phyloP scores from a whole-genome alignment of 306 rosid species.

The Sesbania bispinosa region DNA sequence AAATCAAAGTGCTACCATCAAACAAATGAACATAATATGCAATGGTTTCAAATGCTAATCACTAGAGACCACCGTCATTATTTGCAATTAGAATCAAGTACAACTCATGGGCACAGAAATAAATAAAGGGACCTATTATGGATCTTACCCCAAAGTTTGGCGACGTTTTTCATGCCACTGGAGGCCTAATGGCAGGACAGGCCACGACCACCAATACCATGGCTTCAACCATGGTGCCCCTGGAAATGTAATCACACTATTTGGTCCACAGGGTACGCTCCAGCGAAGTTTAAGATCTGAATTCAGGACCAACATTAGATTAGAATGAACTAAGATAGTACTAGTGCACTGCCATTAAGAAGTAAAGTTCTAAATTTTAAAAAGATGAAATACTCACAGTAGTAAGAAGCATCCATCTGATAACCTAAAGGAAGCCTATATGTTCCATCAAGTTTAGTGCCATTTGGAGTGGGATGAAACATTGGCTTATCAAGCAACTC shows the following conservation, averaged over 20 bases:
- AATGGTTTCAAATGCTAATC: too few species aligned
- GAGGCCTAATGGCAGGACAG: constrained; percentile 86
- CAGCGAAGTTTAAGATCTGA: constrained; percentile 80
- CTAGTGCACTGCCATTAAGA: not conserved
- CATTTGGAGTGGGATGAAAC: constrained; percentile 71
- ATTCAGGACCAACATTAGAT: not conserved
- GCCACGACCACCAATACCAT: constrained; percentile 99
- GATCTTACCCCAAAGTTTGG: constrained; percentile 72
- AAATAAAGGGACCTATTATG: not conserved
- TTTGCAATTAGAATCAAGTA: not conserved
- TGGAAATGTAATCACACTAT: constrained; percentile 88
- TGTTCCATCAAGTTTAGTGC: constrained; percentile 71
- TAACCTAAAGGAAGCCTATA: constrained; percentile 93
- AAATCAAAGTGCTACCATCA: not conserved
- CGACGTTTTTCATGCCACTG: constrained; percentile 79
- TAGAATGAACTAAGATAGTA: constrained; percentile 10
- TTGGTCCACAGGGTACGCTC: constrained; percentile 98
- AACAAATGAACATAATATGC: not conserved
- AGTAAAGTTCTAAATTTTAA: not conserved
- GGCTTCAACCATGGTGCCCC: constrained; percentile 99
- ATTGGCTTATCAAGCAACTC: constrained; percentile 78
- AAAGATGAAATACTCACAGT: constrained; percentile 48
- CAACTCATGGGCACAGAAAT: not conserved
- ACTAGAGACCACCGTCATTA: too few species aligned
- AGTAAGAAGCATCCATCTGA: constrained; percentile 99